Conservation (phyloP, 495 filamentous ascomycete genomes). For the Aspergillus sparsus region DNA sequence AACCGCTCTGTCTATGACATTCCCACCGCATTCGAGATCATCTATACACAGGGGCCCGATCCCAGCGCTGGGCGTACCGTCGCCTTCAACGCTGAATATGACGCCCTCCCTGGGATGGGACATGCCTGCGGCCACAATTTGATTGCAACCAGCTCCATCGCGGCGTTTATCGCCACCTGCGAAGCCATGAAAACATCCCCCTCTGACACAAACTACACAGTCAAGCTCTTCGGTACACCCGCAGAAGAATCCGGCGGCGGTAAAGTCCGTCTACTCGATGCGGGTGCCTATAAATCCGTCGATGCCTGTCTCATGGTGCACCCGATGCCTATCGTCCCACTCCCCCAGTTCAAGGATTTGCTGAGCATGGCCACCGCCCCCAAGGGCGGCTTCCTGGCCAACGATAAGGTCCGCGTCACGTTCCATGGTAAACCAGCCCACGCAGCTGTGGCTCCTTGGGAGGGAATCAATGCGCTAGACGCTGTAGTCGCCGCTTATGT, state of each 20-base stretch:
- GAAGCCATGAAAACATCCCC: conserved; percentile 30
- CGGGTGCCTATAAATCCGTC: conserved; percentile 50
- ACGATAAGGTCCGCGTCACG: conserved; percentile 48
- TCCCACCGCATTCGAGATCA: conserved; percentile 58
- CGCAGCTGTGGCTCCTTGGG: conserved; percentile 61
- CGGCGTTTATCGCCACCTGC: conserved; percentile 41
- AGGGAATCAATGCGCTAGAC: conserved; percentile 66
- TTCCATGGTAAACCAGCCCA: conserved; percentile 54
- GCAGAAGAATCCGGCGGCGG: conserved; percentile 45
- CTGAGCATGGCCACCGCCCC: conserved; percentile 32
- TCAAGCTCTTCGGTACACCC: conserved; percentile 46
- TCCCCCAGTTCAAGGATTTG: conserved; percentile 17
- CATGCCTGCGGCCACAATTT: conserved; percentile 53
- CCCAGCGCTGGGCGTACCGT: conserved; percentile 45
- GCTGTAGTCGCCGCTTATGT: conserved; percentile 63
- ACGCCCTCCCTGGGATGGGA: conserved; percentile 47
- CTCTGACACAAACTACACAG: conserved; percentile 21
- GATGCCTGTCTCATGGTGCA: conserved; percentile 58
- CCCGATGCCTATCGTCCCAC: conserved; percentile 42
- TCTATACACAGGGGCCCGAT: conserved; percentile 45
- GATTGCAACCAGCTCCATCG: conserved; percentile 47
- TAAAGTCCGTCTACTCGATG: conserved; percentile 51
- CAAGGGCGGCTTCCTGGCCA: conserved; percentile 52
- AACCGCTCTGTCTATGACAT: conserved; percentile 51
- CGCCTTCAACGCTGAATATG: conserved; percentile 61